Evolutionary conservation across 306 rosid species (phyloP).

Genomic region (Ammopiptanthus mongolicus): DNA sequence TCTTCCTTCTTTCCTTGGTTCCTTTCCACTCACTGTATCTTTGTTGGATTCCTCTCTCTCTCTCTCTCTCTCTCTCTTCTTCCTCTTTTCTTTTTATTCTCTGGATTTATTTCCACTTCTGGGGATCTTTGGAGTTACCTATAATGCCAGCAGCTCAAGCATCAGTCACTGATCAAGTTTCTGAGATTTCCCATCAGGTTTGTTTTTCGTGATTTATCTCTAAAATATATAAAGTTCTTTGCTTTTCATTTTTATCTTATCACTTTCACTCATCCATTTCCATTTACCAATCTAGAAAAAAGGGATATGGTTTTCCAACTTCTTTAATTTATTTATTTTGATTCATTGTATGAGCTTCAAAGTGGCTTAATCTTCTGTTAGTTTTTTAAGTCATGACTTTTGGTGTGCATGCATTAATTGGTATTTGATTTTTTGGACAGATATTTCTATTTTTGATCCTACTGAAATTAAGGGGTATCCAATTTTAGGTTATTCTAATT

Average conservation of each 20-base stretch:
- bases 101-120: neutral
- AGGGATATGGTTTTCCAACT: neutral
- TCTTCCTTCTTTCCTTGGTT: no score
- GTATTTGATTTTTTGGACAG: neutral
- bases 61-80: no score
- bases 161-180: constrained; percentile 10
- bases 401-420: constrained; percentile 10
- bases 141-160: constrained; percentile 54
- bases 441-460: neutral
- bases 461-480: constrained; percentile 8
- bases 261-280: neutral
- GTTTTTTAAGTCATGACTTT: neutral
- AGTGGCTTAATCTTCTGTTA: neutral
- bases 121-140: constrained; percentile 16
- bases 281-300: neutral
- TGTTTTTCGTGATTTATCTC: neutral
- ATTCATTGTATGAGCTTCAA: neutral
- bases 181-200: constrained; percentile 34
- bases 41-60: no score
- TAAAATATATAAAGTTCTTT: neutral
- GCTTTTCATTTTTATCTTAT: neutral
- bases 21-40: no score
- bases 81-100: neutral
- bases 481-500: constrained; percentile 16
- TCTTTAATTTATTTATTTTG: neutral